Base-by-base conservation (phyloP, 2,329 filamentous ascomycete species). In the Fusarium graminum region DNA sequence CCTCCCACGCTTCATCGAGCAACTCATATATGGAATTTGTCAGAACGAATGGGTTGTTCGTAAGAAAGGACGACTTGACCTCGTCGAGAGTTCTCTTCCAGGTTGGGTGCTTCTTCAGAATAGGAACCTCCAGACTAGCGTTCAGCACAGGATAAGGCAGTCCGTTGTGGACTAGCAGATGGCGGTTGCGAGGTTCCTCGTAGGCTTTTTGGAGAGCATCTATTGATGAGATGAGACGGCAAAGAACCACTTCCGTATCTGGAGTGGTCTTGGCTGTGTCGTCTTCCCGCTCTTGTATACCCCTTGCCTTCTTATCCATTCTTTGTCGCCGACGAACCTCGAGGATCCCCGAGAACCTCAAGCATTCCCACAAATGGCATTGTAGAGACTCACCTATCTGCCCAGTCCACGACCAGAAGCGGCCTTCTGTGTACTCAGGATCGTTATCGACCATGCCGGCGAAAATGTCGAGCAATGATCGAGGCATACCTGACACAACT, bases 341-440 rank as follows among this genome's bases (percentile, higher is more conserved):
- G 2, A 72, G 53, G 4, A 72, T 69, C 2, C 60, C 70, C 1
- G 70, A 57, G 3, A 71, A 36, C 7, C 63, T 44, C 70, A 70
- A 72, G 25, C 68, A 66, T 38, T 72, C 70, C 70, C 70, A 72
- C 2, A 59, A 57, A 22, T 72, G 68, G 9, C 52, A 51, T 10
- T 71, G 69, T 0, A 71, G 14, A 10, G 70, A 72, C 44, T 69
- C 68, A 16, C 70, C 70, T 22, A 72, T 11, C 3, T 72, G 63
- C 0, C 70, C 70, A 0, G 68, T 58, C 70, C 70, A 72, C 0
- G 54, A 25, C 70, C 69, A 72, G 2, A 72, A 38, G 14, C 55
- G 50, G 2, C 13, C 42, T 38, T 72, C 70, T 1, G 68, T 72
- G 3, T 63, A 60, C 14, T 68, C 70, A n/a, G 63, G 58, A 11